Evolutionary conservation across 352 stramenopile species (phyloP).

Genomic region (Albugo laibachii): DNA sequence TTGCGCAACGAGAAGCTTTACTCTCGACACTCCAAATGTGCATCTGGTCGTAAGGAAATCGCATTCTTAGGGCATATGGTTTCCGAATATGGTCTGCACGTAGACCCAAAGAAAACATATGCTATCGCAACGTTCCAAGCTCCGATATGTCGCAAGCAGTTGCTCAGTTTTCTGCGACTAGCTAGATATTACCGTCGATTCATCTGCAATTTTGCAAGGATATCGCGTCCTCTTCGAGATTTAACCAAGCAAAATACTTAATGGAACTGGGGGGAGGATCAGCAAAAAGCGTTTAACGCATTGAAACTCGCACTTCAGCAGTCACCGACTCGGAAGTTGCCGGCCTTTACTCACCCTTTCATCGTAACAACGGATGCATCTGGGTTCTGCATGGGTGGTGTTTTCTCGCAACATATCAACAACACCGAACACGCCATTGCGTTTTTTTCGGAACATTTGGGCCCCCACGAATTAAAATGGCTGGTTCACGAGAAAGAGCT

Average conservation of each 20-base stretch:
- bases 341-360: conserved; percentile 4
- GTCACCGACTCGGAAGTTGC: conserved; percentile 5
- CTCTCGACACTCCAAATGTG: conserved; percentile 7
- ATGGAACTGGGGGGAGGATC: conserved; percentile 2
- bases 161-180: conserved; percentile 9
- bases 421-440: not conserved
- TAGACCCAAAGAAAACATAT: conserved; percentile 4
- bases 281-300: conserved; percentile 3
- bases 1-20: conserved; percentile 10
- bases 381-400: conserved; percentile 1
- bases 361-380: conserved; percentile 4
- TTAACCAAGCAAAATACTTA: conserved; percentile 1
- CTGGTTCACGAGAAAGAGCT: not conserved
- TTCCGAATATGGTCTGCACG: conserved; percentile 4
- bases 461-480: not conserved
- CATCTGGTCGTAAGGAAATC: conserved; percentile 7
- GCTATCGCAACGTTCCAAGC: conserved; percentile 3
- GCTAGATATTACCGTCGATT: conserved; percentile 11
- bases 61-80: conserved; percentile 15
- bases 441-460: conserved; percentile 1
- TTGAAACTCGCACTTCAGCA: conserved; percentile 5
- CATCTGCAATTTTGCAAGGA: conserved; percentile 5
- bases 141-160: conserved; percentile 4
- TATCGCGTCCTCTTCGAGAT: conserved; percentile 6
- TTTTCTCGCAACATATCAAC: not conserved